Conservation (phyloP, 805 yeast species). For the Spencermartinsiella europaea region DNA sequence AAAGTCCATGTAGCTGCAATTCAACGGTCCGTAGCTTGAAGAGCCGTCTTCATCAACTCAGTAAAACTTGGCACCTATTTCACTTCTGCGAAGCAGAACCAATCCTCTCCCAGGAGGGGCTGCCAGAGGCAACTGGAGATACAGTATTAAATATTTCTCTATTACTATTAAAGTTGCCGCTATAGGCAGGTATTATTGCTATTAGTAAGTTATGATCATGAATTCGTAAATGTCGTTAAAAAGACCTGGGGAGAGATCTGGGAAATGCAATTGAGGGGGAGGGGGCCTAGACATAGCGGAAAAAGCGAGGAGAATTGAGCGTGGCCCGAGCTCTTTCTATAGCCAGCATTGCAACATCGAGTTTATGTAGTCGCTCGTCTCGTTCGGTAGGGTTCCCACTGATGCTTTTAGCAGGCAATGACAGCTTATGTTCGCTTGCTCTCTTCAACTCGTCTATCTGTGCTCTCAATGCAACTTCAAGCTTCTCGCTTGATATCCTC, state of each 20-base stretch:
- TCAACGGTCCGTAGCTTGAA: no score
- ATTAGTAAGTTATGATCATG: neutral
- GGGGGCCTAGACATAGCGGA: slow-evolving; percentile 14
- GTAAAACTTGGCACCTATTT: no score
- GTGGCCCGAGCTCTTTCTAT: slow-evolving; percentile 20
- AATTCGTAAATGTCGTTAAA: no score
- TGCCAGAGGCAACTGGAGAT: no score
- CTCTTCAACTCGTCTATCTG: slow-evolving; percentile 22
- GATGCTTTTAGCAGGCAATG: slow-evolving; percentile 19
- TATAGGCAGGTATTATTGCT: neutral
- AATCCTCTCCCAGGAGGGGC: no score
- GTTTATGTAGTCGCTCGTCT: slow-evolving; percentile 13
- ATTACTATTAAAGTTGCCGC: neutral
- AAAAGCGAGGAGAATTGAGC: slow-evolving; percentile 17
- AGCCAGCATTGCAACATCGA: slow-evolving; percentile 21
- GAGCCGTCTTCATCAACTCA: no score
- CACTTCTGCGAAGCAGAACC: no score
- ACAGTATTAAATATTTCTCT: neutral
- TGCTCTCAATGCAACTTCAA: slow-evolving; percentile 12
- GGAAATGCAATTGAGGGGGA: no score
- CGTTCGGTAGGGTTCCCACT: slow-evolving; percentile 17
- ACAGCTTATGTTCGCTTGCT: slow-evolving; percentile 5
- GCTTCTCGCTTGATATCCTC: slow-evolving; percentile 20
- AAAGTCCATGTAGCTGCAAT: no score
- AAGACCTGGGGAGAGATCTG: no score